A percentile compares a stretch with the other conserved stretches of the same genome.
Conservation (phyloP, 176 grass and related monocot species). For the Paspalum notatum region DNA sequence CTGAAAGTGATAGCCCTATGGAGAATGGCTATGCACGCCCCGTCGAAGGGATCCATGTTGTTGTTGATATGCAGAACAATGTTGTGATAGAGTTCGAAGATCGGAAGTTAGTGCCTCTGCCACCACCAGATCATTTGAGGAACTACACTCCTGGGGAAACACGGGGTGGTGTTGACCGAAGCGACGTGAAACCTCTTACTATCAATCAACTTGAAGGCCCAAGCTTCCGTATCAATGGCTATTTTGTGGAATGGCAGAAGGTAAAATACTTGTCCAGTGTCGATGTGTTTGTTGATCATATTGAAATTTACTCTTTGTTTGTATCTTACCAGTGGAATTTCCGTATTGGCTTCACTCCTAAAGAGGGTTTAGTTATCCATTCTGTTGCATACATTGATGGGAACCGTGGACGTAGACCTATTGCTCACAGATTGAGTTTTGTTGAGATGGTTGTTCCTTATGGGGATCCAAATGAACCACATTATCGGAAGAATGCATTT, state of each 20-base stretch:
- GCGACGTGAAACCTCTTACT: slow-evolving; percentile 86
- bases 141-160: slow-evolving; percentile 97
- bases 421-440: slow-evolving; percentile 90
- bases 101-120: slow-evolving; percentile 82
- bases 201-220: slow-evolving; percentile 92
- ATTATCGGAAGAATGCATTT: slow-evolving; percentile 97
- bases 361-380: slow-evolving; percentile 89
- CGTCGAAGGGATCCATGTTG: slow-evolving; percentile 84
- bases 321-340: slow-evolving; percentile 78
- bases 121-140: slow-evolving; percentile 85
- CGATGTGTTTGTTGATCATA: not conserved
- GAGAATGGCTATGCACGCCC: slow-evolving; percentile 98
- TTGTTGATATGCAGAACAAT: slow-evolving; percentile 95
- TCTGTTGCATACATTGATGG: slow-evolving; percentile 93
- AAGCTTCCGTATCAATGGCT: slow-evolving; percentile 90
- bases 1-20: slow-evolving; percentile 94
- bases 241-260: slow-evolving; percentile 98
- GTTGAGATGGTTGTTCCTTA: slow-evolving; percentile 99
- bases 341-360: slow-evolving; percentile 94
- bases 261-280: slow-evolving; percentile 32
- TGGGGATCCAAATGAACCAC: slow-evolving; percentile 95
- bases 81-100: slow-evolving; percentile 91
- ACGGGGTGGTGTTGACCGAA: slow-evolving; percentile 86
- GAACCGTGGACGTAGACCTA: slow-evolving; percentile 67
- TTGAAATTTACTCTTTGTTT: not conserved